phyloP scores from a whole-genome alignment of 495 filamentous ascomycete species.

The Lichenothelia convexa region DNA sequence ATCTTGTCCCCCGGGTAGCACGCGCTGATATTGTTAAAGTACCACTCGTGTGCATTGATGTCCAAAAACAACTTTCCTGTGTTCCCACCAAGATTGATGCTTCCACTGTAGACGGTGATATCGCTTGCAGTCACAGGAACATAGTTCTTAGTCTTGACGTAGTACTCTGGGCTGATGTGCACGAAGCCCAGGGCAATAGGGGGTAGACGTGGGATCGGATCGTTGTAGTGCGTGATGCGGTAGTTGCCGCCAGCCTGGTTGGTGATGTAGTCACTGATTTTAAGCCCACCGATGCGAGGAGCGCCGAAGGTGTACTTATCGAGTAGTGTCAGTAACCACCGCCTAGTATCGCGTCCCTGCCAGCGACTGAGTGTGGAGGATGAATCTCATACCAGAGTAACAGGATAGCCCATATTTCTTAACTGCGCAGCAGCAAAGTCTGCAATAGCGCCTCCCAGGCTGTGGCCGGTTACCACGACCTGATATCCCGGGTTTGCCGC shows the following conservation, averaged over 20 bases:
- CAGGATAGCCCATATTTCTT: constrained; percentile 28
- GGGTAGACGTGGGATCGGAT: constrained; percentile 48
- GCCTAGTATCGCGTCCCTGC: too few relatives aligned
- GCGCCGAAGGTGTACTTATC: constrained; percentile 42
- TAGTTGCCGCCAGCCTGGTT: constrained; percentile 32
- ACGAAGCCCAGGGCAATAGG: constrained; percentile 34
- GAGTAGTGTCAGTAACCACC: not conserved
- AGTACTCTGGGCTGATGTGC: constrained; percentile 55
- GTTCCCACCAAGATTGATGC: constrained; percentile 24
- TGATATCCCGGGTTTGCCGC: constrained; percentile 29
- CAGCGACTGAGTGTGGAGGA: not conserved
- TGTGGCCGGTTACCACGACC: constrained; percentile 15
- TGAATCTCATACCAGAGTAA: constrained; percentile 19
- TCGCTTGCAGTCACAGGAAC: constrained; percentile 25
- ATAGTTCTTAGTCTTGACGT: constrained; percentile 27
- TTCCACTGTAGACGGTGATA: constrained; percentile 22
- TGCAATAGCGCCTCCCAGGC: constrained; percentile 44
- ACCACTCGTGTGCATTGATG: constrained; percentile 25
- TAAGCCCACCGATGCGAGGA: constrained; percentile 45
- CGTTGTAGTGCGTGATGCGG: constrained; percentile 49
- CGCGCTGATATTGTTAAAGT: constrained; percentile 20
- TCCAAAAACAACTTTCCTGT: constrained; percentile 20
- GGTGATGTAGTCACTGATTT: constrained; percentile 37
- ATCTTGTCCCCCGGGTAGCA: constrained; percentile 1
- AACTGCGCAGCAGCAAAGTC: constrained; percentile 40